Conservation (phyloP, 345 rosid species). For the Populus ilicifolia region DNA sequence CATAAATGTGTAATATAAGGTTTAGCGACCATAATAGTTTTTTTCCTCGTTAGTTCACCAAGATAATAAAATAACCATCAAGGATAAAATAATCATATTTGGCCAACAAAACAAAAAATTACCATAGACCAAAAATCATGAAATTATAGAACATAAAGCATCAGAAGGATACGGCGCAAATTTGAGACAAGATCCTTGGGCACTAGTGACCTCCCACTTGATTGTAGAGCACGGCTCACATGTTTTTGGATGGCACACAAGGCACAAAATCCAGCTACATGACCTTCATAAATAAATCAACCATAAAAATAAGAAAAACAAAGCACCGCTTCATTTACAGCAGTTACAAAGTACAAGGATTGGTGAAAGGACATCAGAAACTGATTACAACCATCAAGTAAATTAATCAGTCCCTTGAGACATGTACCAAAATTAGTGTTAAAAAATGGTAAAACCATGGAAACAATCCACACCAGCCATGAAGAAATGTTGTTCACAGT, state of each 20-base stretch:
- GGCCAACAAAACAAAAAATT: not conserved
- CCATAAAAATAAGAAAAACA: not conserved
- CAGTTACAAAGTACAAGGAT: not conserved
- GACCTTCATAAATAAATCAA: constrained; percentile 54
- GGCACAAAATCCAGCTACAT: constrained; percentile 86
- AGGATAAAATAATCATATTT: not conserved
- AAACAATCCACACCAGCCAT: not conserved
- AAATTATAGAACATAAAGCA: constrained; percentile 8
- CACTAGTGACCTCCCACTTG: constrained; percentile 65
- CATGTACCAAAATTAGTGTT: not conserved
- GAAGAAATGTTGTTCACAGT: not conserved
- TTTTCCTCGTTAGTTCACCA: not conserved
- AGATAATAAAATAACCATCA: not conserved
- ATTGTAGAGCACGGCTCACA: constrained; percentile 70
- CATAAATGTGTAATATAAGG: not conserved
- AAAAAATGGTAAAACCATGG: not conserved
- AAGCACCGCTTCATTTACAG: not conserved
- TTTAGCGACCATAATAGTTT: not conserved
- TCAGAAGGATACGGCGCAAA: constrained; percentile 73
- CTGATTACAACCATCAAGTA: not conserved
- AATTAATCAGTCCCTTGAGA: not conserved
- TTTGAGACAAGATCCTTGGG: constrained; percentile 88
- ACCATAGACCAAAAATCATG: not conserved
- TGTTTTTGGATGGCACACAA: constrained; percentile 97
- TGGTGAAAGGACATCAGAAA: not conserved